Conservation (phyloP, 106 monocot species). For the Gastrodia elata region DNA sequence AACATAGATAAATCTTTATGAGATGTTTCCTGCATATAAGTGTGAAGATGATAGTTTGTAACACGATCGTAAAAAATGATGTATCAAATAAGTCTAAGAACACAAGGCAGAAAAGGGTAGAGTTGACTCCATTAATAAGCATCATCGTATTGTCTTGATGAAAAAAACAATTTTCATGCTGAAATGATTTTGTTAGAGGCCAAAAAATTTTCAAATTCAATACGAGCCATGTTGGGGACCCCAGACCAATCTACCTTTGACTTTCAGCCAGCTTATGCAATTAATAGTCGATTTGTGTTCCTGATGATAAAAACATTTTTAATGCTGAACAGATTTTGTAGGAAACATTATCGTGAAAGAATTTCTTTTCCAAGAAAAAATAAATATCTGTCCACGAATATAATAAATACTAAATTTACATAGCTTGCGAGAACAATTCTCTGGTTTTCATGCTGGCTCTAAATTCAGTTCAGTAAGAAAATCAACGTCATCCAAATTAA, state of each 20-base stretch:
- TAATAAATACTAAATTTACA: neutral
- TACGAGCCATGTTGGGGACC: neutral
- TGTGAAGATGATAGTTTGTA: neutral
- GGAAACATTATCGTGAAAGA: neutral
- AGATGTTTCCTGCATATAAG: slow-evolving; percentile 76
- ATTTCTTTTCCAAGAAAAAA: neutral
- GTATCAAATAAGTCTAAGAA: neutral
- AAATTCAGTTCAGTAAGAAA: neutral
- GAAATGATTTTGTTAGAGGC: neutral
- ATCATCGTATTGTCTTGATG: no score
- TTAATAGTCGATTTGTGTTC: neutral
- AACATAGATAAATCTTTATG: slow-evolving; percentile 83
- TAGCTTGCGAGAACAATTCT: neutral
- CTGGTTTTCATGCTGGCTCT: neutral
- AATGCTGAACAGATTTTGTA: no score
- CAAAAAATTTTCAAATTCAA: neutral
- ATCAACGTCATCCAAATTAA: neutral
- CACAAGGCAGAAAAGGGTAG: neutral
- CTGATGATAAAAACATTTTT: neutral
- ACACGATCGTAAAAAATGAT: neutral
- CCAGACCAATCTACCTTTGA: neutral
- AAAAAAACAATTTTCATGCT: no score
- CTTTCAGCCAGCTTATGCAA: neutral
- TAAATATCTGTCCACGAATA: neutral
- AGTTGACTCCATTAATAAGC: no score